phyloP scores from a whole-genome alignment of 345 rosid species.

The Acer campestre region DNA sequence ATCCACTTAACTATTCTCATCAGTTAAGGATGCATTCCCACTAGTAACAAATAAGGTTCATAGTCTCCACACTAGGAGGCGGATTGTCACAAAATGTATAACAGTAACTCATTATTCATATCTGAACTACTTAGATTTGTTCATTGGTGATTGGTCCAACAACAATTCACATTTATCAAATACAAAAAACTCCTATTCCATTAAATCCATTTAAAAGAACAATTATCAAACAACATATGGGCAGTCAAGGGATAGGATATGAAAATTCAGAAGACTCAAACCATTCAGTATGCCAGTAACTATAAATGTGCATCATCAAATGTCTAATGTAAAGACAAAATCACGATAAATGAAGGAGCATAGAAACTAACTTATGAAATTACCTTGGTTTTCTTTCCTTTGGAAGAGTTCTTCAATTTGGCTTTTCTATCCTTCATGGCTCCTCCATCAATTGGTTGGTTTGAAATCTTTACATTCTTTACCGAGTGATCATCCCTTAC shows the following conservation, averaged over 20 bases:
- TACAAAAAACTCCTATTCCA: neutral
- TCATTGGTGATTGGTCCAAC: neutral
- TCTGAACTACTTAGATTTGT: neutral
- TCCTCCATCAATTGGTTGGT: constrained; percentile 35
- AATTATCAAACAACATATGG: neutral
- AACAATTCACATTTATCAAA: neutral
- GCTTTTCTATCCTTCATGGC: constrained; percentile 44
- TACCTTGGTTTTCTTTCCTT: constrained; percentile 88
- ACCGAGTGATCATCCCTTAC: constrained; percentile 36
- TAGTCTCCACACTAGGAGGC: neutral
- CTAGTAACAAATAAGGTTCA: neutral
- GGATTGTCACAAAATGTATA: neutral
- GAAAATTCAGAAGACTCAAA: neutral
- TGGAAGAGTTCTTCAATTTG: constrained; percentile 62
- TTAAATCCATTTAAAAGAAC: neutral
- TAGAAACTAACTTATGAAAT: neutral
- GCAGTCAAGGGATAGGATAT: neutral
- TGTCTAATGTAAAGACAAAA: neutral
- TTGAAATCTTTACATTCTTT: constrained; percentile 27
- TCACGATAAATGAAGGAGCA: neutral
- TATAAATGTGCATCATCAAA: neutral
- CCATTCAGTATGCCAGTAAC: neutral
- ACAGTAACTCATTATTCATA: neutral
- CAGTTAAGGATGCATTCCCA: neutral
- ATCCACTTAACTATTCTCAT: neutral